Evolutionary conservation across 768 basidiomycete species (phyloP), one percentile per base, ranked within the genome.

Genomic region (Coprinopsis sp.): DNA sequence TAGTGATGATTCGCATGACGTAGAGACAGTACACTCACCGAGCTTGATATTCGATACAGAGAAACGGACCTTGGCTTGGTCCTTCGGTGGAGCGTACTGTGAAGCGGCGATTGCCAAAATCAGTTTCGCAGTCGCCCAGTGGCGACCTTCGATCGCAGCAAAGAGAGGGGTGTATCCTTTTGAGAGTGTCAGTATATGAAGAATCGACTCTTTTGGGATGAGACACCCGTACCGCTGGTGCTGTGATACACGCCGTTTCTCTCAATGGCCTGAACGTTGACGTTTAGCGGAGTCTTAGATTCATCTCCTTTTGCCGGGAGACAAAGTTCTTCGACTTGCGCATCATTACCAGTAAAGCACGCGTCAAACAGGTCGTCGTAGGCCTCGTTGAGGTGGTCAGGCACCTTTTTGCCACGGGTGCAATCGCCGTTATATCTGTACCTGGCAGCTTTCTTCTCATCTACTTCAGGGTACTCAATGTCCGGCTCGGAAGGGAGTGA

Each of bases 331-430:
- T 76, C 64, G 22, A 84, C 66, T 46, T 66, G 71, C 18, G 63
- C 72, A 43, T 76, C 73, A 55, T 80, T 69, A 2, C 81, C 80
- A 3, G 57, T 53, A 56, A 67, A 76, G 53, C 74, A 78, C 3
- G 81, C 81, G 52, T 79, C 77, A 51, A 66, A 82, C 0, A 83
- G 66, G 48, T 78, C 73, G 38, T 80, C 72, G 53, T 82, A 83
- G 2, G 57, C 49, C n/a, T 59, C 47, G 16, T 59, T 59, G 34
- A 70, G 52, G 50, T 67, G 64, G n/a, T 58, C 42, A 1, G 68
- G 63, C 4, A 74, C 64, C 34, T 53, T 48, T 33, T 58, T 46
- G 47, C 61, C 51, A 57, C 63, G 48, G 56, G 55, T 64, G 10
- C 19, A 24, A 19, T 37, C 56, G 50, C 31, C 24, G n/a, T 44